A percentile compares a stretch with the other conserved stretches of the same genome.
These are phyloP conservation scores for Aspergillus chevalieri DNA, from an alignment of 2,329 filamentous ascomycete genomes.

Conservation along the genomic window DNA sequence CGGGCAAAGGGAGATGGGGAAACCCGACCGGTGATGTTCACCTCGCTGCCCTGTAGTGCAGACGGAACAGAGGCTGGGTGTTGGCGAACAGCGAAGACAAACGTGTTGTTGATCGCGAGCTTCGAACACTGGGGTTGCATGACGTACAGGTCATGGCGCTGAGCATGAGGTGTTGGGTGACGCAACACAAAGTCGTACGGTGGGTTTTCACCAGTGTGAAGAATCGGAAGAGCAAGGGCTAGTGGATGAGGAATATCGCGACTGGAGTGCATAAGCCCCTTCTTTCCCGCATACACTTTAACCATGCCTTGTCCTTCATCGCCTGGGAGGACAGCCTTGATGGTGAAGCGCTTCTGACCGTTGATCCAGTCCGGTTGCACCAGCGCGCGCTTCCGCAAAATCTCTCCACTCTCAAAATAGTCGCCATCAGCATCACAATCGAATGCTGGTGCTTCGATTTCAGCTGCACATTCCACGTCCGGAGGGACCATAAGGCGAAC, in stretches of 20 bases:
- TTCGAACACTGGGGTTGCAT: constrained; percentile 89
- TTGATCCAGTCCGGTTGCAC: constrained; percentile 87
- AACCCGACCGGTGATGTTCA: constrained; percentile 36
- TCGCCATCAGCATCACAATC: constrained; percentile 82
- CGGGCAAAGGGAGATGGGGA: constrained; percentile 49
- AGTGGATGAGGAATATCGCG: constrained; percentile 92
- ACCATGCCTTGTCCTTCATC: constrained; percentile 84
- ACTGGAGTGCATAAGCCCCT: constrained; percentile 94
- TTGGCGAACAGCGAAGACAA: constrained; percentile 92
- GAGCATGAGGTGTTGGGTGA: constrained; percentile 95
- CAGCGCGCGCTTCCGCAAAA: constrained; percentile 76
- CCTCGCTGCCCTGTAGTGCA: constrained; percentile 30
- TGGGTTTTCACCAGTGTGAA: constrained; percentile 87
- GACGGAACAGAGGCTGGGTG: constrained; percentile 63
- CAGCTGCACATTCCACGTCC: constrained; percentile 86
- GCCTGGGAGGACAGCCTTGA: constrained; percentile 86
- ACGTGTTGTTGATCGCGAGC: constrained; percentile 91
- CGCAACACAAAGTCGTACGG: constrained; percentile 87
- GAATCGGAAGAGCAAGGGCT: constrained; percentile 80
- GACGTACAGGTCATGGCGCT: constrained; percentile 93
- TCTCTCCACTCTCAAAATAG: constrained; percentile 84
- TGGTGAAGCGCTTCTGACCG: constrained; percentile 81
- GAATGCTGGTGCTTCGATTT: constrained; percentile 80
- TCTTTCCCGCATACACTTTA: constrained; percentile 88
- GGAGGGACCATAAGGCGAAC: constrained; percentile 79